Evolutionary conservation across 371 early-diverging fungal genomes (phyloP).

Genomic region (Rhizopus arrhizus): DNA sequence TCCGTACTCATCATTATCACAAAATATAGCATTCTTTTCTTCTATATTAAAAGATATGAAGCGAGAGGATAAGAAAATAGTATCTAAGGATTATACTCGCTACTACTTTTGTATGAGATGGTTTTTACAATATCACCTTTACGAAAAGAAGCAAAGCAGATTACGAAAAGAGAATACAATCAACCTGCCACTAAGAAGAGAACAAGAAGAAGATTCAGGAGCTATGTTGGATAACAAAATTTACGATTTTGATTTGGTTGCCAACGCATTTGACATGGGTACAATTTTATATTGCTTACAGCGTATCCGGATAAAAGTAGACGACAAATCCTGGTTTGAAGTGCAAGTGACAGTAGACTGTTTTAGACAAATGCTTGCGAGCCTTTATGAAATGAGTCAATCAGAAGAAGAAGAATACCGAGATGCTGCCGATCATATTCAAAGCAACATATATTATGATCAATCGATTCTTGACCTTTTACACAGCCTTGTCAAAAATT

Average conservation of each 20-base stretch:
- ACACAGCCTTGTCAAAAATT: constrained; percentile 47
- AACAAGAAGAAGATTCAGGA: constrained; percentile 2
- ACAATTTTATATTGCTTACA: constrained; percentile 54
- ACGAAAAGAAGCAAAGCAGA: constrained; percentile 24
- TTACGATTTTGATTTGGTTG: constrained; percentile 62
- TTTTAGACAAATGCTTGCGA: constrained; percentile 62
- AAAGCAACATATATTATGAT: constrained; percentile 74
- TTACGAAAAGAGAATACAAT: constrained; percentile 13
- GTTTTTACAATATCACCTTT: constrained; percentile 42
- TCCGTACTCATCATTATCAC: neutral
- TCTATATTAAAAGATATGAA: constrained; percentile 67
- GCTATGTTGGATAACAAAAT: constrained; percentile 9
- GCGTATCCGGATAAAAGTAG: constrained; percentile 51
- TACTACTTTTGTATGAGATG: constrained; percentile 42
- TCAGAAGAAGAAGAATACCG: constrained; percentile 55
- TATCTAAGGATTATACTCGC: constrained; percentile 49
- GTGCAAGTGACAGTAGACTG: constrained; percentile 61
- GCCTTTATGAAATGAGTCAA: constrained; percentile 54
- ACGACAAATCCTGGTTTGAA: constrained; percentile 61
- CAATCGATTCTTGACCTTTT: constrained; percentile 64
- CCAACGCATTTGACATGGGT: constrained; percentile 53
- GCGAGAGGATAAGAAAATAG: constrained; percentile 57
- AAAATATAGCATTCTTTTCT: constrained; percentile 53
- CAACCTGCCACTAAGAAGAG: neutral
- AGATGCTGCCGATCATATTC: constrained; percentile 67